These are phyloP conservation scores for Calcarisporium arbuscula DNA, from an alignment of 2,329 filamentous ascomycete species.

Conservation along the genomic window DNA sequence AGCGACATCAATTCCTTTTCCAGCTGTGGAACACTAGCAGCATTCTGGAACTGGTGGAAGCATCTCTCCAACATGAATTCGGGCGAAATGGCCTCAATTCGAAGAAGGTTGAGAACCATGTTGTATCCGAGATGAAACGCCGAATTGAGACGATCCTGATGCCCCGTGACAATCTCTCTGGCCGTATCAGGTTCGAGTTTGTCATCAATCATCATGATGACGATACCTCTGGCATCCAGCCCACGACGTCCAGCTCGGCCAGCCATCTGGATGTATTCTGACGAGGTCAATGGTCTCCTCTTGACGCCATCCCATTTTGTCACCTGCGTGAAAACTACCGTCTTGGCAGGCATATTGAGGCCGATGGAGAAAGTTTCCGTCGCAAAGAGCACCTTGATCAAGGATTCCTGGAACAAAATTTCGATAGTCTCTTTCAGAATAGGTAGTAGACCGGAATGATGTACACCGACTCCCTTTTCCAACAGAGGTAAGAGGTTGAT, in stretches of 20 bases:
- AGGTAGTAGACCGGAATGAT: constrained; percentile 90
- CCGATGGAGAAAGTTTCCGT: constrained; percentile 99
- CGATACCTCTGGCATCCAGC: constrained; percentile 94
- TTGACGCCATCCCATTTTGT: constrained; percentile 86
- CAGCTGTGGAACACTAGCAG: constrained; percentile 73
- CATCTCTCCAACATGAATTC: constrained; percentile 98
- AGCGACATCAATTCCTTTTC: constrained; percentile 78
- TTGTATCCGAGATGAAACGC: constrained; percentile 98
- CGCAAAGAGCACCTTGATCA: constrained; percentile 96
- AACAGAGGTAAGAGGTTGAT: constrained; percentile 82
- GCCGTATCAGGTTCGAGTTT: constrained; percentile 93
- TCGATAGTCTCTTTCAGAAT: constrained; percentile 98
- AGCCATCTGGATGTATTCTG: constrained; percentile 98
- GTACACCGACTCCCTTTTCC: constrained; percentile 88
- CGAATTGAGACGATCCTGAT: constrained; percentile 95
- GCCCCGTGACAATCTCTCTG: constrained; percentile 89
- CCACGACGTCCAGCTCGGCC: constrained; percentile 94
- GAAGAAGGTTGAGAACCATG: constrained; percentile 94
- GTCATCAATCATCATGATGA: constrained; percentile 99
- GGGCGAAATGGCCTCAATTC: constrained; percentile 98
- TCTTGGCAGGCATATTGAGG: constrained; percentile 98
- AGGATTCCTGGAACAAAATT: constrained; percentile 94
- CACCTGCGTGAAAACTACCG: constrained; percentile 96
- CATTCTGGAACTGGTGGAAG: constrained; percentile 98
- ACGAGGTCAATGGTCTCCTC: constrained; percentile 80